These are phyloP conservation scores for Colletotrichum simmondsii DNA, from an alignment of 2,329 filamentous ascomycete species.

Conservation along the genomic window DNA sequence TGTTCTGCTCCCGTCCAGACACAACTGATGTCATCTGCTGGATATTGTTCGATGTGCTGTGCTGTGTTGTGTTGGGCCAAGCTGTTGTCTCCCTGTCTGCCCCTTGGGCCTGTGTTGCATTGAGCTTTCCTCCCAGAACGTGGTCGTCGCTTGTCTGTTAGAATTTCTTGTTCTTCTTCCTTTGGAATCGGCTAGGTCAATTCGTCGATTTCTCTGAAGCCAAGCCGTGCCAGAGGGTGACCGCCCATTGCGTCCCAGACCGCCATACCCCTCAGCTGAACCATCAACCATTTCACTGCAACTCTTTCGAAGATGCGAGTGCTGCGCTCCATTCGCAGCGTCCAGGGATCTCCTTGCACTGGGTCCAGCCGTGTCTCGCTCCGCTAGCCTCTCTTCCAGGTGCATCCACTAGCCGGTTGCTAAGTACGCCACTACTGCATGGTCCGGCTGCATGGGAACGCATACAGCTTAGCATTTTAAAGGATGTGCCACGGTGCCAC, in stretches of 20 bases:
- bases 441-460: slow-evolving; percentile 29
- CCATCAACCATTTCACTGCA: slow-evolving; percentile 4
- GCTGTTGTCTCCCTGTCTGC: slow-evolving; percentile 7
- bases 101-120: not conserved
- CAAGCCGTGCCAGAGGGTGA: slow-evolving; percentile 8
- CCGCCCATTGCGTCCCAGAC: slow-evolving; percentile 22
- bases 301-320: not conserved
- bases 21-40: not conserved
- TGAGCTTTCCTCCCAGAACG: not conserved
- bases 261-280: slow-evolving; percentile 33
- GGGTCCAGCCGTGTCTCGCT: slow-evolving; percentile 28
- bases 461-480: slow-evolving; percentile 27
- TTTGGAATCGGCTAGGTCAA: slow-evolving; percentile 3
- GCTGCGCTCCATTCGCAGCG: slow-evolving; percentile 16
- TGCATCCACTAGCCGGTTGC: slow-evolving; percentile 26
- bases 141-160: slow-evolving; percentile 2
- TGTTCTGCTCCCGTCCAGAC: not conserved
- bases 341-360: slow-evolving; percentile 14
- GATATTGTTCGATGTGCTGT: not conserved
- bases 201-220: slow-evolving; percentile 10
- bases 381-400: slow-evolving; percentile 15
- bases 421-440: slow-evolving; percentile 30
- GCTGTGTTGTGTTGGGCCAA: not conserved
- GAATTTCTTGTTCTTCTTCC: not conserved
- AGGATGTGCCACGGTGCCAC: slow-evolving; percentile 13